Evolutionary conservation across 2,329 filamentous ascomycete genomes (phyloP), one percentile per base, ranked within the genome.

Genomic region (Penicillium sp.): DNA sequence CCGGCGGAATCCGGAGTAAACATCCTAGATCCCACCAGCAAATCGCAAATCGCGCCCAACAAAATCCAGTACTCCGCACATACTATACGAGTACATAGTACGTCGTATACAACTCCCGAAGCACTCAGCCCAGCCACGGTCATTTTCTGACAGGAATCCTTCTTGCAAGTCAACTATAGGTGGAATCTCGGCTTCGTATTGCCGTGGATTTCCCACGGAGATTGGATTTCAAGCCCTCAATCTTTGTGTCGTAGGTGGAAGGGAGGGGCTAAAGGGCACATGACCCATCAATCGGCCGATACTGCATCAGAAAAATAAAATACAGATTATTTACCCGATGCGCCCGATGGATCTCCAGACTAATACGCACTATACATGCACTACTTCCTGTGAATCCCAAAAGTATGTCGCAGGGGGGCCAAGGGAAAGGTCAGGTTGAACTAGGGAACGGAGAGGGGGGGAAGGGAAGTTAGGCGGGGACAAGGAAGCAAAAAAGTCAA

Each of bases 251-350:
- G 35, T 19, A 33, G 29, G 27, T 44, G 27, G 50, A 43, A 26
- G 19, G 7, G 46, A 44, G 37, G 37, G 37, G 21, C 33, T 13
- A 50, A 50, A 42, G 21, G 37, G 21, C 50, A 53, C 50, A 53
- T 53, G 50, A 53, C n/a, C 27, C 27, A 23, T 53, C 4, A 43
- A 53, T 53, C 50, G 50, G 50, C 50, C 50, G 50, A 53, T 47
- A 27, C 50, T 13, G 16, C 27, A 19, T 27, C 27, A 21, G 4
- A 21, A 42, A 25, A 49, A 14, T 23, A 35, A 52, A 52, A 45
- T 27, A 19, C 9, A 8, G 50, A 46, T 43, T 46, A 47, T 53
- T 45, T 53, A 53, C 50, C 50, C 39, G 50, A 50, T 42, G 47
- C 29, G 23, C 48, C 43, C 42, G 43, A 52, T 52, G 39, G 43